phyloP scores from a whole-genome alignment of 73 alveolate species.

The Stentor coeruleus region DNA sequence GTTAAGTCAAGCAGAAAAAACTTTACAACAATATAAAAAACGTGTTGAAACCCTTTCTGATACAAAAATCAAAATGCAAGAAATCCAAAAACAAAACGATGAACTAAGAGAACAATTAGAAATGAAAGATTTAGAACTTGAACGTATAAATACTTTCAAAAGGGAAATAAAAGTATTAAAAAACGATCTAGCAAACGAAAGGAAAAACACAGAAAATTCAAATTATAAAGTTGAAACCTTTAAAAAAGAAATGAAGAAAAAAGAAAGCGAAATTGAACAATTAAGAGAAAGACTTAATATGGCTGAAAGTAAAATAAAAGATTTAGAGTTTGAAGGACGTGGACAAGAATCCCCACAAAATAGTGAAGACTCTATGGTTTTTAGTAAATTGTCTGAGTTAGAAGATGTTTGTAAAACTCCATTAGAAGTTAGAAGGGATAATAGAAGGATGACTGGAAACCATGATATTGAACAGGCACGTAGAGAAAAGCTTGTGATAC shows the following conservation, averaged over 20 bases:
- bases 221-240: neutral
- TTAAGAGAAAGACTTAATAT: neutral
- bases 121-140: neutral
- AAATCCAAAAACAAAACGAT: neutral
- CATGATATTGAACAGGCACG: neutral
- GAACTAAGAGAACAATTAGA: neutral
- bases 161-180: neutral
- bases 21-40: neutral
- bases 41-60: neutral
- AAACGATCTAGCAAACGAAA: neutral
- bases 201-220: neutral
- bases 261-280: neutral
- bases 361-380: neutral
- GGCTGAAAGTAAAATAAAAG: slow-evolving; percentile 6
- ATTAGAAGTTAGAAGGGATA: neutral
- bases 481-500: neutral
- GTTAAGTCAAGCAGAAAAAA: neutral
- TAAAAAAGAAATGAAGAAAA: neutral
- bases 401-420: neutral
- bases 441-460: neutral
- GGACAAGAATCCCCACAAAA: neutral
- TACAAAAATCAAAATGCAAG: neutral
- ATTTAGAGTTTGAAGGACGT: neutral
- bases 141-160: neutral
- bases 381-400: neutral